A percentile compares a stretch with the other conserved stretches of the same genome.
These are phyloP conservation scores for Biscogniauxia mediterranea DNA, from an alignment of 2,329 filamentous ascomycete genomes.

Conservation along the genomic window DNA sequence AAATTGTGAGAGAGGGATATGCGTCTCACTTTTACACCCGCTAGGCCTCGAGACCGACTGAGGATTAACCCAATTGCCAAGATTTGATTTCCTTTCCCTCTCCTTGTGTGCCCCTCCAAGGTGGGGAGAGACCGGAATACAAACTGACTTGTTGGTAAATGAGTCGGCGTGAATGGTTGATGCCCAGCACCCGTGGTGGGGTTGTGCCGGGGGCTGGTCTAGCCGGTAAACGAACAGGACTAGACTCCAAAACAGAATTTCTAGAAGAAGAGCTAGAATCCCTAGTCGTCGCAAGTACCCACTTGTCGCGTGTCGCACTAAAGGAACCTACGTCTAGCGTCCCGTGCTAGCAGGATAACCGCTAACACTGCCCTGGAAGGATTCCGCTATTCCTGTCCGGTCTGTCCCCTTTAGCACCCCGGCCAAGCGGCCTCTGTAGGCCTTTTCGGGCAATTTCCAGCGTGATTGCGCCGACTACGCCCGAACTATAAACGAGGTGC, in stretches of 20 bases:
- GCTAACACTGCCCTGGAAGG: background rate
- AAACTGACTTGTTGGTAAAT: background rate
- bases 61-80: background rate
- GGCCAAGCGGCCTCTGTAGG: background rate
- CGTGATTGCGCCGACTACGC: background rate
- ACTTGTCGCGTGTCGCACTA: conserved; percentile 3
- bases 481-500: background rate
- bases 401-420: background rate
- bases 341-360: background rate
- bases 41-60: background rate
- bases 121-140: background rate
- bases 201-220: background rate
- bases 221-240: background rate
- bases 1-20: conserved; percentile 1
- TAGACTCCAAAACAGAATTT: background rate
- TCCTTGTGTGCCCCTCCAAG: background rate
- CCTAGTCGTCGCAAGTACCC: background rate
- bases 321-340: background rate
- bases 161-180: background rate
- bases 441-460: background rate
- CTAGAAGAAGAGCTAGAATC: background rate
- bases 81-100: background rate
- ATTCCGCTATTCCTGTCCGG: background rate
- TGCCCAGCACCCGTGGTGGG: background rate
- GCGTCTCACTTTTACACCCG: background rate